phyloP scores from a whole-genome alignment of 495 filamentous ascomycete species.

The Xylaria cubensis region DNA sequence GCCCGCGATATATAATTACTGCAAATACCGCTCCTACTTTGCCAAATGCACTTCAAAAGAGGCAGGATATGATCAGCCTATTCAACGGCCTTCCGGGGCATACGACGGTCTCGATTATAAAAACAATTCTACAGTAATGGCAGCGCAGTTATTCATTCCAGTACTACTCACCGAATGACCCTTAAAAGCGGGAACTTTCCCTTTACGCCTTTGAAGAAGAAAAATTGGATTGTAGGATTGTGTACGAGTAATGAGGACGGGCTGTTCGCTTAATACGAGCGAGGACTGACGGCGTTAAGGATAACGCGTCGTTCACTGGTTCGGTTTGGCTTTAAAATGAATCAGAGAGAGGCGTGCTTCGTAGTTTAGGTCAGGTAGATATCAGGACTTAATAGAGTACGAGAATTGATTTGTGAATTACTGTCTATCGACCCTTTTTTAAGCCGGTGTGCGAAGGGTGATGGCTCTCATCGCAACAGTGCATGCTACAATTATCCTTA shows the following conservation, averaged over 20 bases:
- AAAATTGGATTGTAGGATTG: neutral
- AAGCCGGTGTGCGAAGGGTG: neutral
- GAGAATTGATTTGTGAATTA: neutral
- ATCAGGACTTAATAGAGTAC: neutral
- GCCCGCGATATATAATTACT: neutral
- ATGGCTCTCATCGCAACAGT: neutral
- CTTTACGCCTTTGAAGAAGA: neutral
- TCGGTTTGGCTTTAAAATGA: neutral
- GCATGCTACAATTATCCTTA: no score
- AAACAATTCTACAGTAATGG: neutral
- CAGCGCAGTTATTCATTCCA: neutral
- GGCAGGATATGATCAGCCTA: neutral
- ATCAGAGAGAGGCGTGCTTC: neutral
- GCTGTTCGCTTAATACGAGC: neutral
- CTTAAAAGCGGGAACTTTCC: neutral
- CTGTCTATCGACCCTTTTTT: neutral
- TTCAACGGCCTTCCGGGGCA: neutral
- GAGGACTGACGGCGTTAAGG: neutral
- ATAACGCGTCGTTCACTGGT: neutral
- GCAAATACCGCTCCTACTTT: neutral
- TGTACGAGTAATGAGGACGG: slow-evolving; percentile 7
- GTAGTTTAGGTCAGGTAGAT: neutral
- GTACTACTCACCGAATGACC: neutral
- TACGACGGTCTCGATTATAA: neutral
- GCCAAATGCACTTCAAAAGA: neutral